Evolutionary conservation across 2,329 filamentous ascomycete species (phyloP).

Genomic region (Paraphoma chrysanthemicola): DNA sequence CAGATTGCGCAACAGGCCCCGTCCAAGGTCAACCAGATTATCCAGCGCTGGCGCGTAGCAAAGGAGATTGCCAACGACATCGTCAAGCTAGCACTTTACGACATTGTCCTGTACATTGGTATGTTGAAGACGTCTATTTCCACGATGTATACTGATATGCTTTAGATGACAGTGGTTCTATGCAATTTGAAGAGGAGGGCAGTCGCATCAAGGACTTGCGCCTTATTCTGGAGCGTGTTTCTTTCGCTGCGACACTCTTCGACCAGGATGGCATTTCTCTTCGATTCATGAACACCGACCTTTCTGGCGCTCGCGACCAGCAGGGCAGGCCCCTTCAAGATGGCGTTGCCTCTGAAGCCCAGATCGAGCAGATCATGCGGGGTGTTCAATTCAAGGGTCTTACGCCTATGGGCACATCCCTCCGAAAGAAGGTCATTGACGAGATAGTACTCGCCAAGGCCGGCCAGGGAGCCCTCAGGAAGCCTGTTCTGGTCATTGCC

Average conservation of each 20-base stretch:
- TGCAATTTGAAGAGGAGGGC: conserved; percentile 72
- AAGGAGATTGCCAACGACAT: conserved; percentile 69
- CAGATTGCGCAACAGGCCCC: conserved; percentile 59
- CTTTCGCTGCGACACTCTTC: conserved; percentile 71
- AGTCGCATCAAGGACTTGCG: conserved; percentile 71
- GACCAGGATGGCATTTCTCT: conserved; percentile 72
- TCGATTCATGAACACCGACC: conserved; percentile 72
- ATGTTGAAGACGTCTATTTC: conserved; percentile 8
- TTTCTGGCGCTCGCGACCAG: conserved; percentile 32
- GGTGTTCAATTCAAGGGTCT: conserved; percentile 69
- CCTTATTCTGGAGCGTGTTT: conserved; percentile 68
- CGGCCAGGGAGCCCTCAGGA: conserved; percentile 61
- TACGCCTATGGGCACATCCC: conserved; percentile 69
- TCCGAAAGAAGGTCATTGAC: conserved; percentile 69
- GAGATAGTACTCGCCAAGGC: conserved; percentile 64
- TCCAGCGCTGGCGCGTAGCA: conserved; percentile 63
- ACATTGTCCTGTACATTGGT: conserved; percentile 67
- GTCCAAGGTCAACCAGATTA: conserved; percentile 61
- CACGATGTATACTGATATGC: conserved; percentile 11
- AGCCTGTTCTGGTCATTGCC: conserved; percentile 70
- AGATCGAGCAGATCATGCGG: conserved; percentile 65
- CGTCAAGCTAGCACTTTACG: conserved; percentile 68
- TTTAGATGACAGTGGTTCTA: conserved; percentile 70
- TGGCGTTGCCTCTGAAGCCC: conserved; percentile 62
- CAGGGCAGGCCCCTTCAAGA: conserved; percentile 54